These are phyloP conservation scores for Candida tallmaniae DNA, from an alignment of 805 yeast species.

Conservation along the genomic window DNA sequence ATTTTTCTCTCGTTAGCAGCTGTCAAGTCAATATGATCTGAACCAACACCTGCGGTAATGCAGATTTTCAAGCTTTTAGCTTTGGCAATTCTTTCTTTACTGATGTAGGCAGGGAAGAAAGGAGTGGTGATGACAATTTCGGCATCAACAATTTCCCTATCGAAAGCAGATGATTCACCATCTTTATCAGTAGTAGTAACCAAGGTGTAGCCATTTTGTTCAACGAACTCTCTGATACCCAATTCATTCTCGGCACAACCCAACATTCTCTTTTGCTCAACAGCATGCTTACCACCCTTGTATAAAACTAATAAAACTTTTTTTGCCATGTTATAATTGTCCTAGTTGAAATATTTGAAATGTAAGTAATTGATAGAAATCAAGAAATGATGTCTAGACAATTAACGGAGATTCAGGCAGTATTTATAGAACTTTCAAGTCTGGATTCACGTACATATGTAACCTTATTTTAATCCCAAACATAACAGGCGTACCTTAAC, in stretches of 20 bases:
- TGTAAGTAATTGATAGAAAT: too few species aligned
- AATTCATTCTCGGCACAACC: slow-evolving; percentile 76
- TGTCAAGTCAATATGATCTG: slow-evolving; percentile 72
- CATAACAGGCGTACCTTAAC: too few species aligned
- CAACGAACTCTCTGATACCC: slow-evolving; percentile 63
- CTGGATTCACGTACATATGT: too few species aligned
- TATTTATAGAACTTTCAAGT: too few species aligned
- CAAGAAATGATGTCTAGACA: too few species aligned
- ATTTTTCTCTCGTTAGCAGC: slow-evolving; percentile 62
- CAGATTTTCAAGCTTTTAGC: slow-evolving; percentile 69
- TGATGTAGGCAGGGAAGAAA: slow-evolving; percentile 76
- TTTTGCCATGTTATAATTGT: too few species aligned
- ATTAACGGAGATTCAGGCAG: too few species aligned
- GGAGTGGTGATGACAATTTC: slow-evolving; percentile 80
- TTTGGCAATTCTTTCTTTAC: slow-evolving; percentile 58
- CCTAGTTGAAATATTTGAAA: too few species aligned
- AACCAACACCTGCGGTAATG: slow-evolving; percentile 82
- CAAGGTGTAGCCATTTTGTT: slow-evolving; percentile 61
- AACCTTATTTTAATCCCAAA: too few species aligned
- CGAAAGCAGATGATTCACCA: slow-evolving; percentile 53
- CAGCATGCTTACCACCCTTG: slow-evolving; percentile 55
- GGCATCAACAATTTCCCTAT: slow-evolving; percentile 63
- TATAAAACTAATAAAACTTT: slow-evolving; percentile 54
- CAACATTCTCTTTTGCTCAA: slow-evolving; percentile 54
- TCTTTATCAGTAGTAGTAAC: slow-evolving; percentile 69